Evolutionary conservation across 768 basidiomycete genomes (phyloP), one percentile per base, ranked within the genome.

Genomic region (Leccinum longicurvipes): DNA sequence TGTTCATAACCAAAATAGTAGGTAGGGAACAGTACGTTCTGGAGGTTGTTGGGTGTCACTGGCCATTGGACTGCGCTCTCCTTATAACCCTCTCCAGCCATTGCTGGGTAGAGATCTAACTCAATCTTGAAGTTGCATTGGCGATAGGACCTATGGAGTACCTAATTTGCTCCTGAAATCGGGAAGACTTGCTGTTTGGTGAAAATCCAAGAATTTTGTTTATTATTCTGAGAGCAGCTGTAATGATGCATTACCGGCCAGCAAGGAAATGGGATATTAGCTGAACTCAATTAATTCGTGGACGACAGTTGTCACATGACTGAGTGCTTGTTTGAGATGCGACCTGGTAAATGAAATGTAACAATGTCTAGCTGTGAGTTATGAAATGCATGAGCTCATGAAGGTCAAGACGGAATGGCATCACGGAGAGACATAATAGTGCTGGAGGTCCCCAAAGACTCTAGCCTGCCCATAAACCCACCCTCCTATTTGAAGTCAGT

Each of bases 1-100:
- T 77, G 77, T 87, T 88, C 86, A 87, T 87, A 85, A 82, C 80
- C 84, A 80, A 81, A 83, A 84, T 81, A 84, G 72, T 66, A 68
- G 78, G 65, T 21, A 21, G n/a, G 9, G 36, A 56, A 63, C 58
- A 54, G 47, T 39, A 23, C 45, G 52, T 54, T 47, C 28, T 50
- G 59, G 60, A 56, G 51, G 62, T 50, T 29, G 60, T 58, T 59
- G 56, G 56, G 59, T 47, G 48, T 52, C 63, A 68, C 64, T 57
- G 32, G 29, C 47, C 41, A 12, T 53, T 53, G 53, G 44, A 50
- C 46, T 51, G 41, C 47, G 24, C 55, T 44, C 59, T 56, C 59
- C 56, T 70, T 69, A 64, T 67, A 70, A 61, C 34, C 51, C 50
- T 55, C 31, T 56, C 61, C 57, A 49, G 47, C 28, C 34, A 57